These are phyloP conservation scores for Thelephora aurantiotincta DNA, from an alignment of 768 basidiomycete species.

Conservation along the genomic window DNA sequence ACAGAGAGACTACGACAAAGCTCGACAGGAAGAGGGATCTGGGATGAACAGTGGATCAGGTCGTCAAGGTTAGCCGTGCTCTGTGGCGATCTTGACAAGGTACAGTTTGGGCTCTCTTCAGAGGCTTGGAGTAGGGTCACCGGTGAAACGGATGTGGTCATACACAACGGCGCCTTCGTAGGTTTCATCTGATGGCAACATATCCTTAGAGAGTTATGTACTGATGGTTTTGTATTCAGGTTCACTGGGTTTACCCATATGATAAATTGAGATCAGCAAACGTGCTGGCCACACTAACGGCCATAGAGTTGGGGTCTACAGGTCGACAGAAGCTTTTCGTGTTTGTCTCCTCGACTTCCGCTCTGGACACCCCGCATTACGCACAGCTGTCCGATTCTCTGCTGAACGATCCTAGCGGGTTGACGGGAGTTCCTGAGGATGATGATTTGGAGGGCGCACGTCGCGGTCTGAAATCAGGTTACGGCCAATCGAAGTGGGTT, in stretches of 20 bases:
- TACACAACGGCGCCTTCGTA: constrained; percentile 97
- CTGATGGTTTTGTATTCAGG: constrained; percentile 26
- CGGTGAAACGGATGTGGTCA: constrained; percentile 60
- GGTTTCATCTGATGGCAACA: constrained; percentile 15
- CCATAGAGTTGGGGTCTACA: constrained; percentile 62
- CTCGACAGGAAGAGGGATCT: constrained; percentile 68
- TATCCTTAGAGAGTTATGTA: neutral
- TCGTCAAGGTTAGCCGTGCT: constrained; percentile 63
- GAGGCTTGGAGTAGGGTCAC: constrained; percentile 54
- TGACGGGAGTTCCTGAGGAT: constrained; percentile 66
- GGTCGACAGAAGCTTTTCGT: constrained; percentile 67
- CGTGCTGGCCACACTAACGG: constrained; percentile 82
- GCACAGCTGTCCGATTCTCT: constrained; percentile 73
- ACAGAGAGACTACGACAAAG: constrained; percentile 56
- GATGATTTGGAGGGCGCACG: constrained; percentile 85
- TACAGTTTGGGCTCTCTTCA: constrained; percentile 56
- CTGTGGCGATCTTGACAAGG: constrained; percentile 68
- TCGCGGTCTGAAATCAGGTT: constrained; percentile 68
- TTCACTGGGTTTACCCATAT: constrained; percentile 99
- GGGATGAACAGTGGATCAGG: constrained; percentile 75
- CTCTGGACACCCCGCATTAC: constrained; percentile 84
- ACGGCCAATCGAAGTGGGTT: constrained; percentile 98
- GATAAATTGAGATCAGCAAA: constrained; percentile 84
- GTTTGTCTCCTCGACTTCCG: constrained; percentile 94
- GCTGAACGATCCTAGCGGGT: constrained; percentile 22